phyloP scores from a whole-genome alignment of 768 basidiomycete species.

The Serendipita sp. region DNA sequence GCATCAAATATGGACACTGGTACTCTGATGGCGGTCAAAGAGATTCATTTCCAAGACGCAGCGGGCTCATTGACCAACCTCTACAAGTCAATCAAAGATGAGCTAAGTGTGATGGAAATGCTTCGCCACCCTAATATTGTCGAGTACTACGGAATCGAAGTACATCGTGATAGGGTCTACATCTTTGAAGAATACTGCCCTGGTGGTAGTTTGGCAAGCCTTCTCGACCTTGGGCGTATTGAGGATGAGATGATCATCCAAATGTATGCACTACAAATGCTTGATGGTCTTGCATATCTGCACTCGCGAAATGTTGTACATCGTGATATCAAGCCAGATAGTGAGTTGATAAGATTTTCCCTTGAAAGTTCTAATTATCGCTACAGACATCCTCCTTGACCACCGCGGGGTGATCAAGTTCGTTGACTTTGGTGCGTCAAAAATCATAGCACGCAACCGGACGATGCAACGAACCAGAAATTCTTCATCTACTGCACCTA shows the following conservation, averaged over 20 bases:
- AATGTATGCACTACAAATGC: constrained; percentile 92
- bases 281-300: constrained; percentile 84
- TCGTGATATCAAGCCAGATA: constrained; percentile 96
- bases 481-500: constrained; percentile 21
- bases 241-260: constrained; percentile 94
- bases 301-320: constrained; percentile 88
- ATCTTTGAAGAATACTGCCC: constrained; percentile 99
- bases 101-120: constrained; percentile 96
- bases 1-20: constrained; percentile 94
- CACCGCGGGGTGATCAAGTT: constrained; percentile 86
- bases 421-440: constrained; percentile 95
- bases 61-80: constrained; percentile 64
- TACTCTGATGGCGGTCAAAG: constrained; percentile 96
- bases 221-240: constrained; percentile 84
- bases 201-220: constrained; percentile 76
- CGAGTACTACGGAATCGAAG: constrained; percentile 97
- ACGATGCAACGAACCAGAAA: constrained; percentile 61
- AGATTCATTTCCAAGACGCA: constrained; percentile 91
- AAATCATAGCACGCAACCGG: constrained; percentile 81
- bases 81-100: constrained; percentile 86
- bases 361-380: background rate
- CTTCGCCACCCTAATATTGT: constrained; percentile 94
- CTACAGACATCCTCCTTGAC: constrained; percentile 77
- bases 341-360: constrained; percentile 33
- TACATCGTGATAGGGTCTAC: constrained; percentile 95